Evolutionary conservation across 1,139 yeast species (phyloP), one percentile per base, ranked within the genome.

Genomic region (Oligophagozyma castellii): DNA sequence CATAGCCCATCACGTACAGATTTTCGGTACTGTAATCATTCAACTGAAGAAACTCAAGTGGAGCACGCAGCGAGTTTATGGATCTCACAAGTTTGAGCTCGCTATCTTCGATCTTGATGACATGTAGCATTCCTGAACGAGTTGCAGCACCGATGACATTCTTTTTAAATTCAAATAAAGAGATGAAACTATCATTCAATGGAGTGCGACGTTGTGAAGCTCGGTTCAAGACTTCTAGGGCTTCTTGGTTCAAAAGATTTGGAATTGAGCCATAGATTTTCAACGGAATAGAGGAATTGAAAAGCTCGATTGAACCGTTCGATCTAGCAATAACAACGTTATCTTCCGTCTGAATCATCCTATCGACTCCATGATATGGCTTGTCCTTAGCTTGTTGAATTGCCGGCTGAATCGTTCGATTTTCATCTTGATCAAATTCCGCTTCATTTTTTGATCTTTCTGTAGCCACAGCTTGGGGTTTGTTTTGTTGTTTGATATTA

Each of bases 1-100:
- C 93, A 44, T 58, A 67, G 0, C 81, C 86, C 52, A 72, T 68
- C 2, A 70, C 20, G 21, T 4, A 20, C 13, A 14, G 53, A 10
- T 10, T 18, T 48, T 5, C 70, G 67, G 51, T 66, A 66, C 33
- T 63, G 43, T 23, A 59, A n/a, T n/a, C n/a, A n/a, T n/a, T n/a
- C 52, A 43, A 70, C 65, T 19, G 71, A 53, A 33, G 61, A 56
- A 30, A 77, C 13, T 51, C 55, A 13, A 53, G 49, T 5, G 67
- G 65, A 10, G 63, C 70, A 23, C 54, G 53, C 8, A 46, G 39
- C 1, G 48, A 33, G 5, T 36, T 34, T 2, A 40, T 13, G 12
- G 36, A 38, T 2, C 32, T 16, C 13, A 47, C 28, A 12, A 37
- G 37, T 7, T 7, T 7, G 3, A 34, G 28, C 3, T 35, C 31